A percentile compares a stretch with the other conserved stretches of the same genome.
phyloP scores from a whole-genome alignment of 2,329 filamentous ascomycete genomes.

The Aspergillaceae sp. region DNA sequence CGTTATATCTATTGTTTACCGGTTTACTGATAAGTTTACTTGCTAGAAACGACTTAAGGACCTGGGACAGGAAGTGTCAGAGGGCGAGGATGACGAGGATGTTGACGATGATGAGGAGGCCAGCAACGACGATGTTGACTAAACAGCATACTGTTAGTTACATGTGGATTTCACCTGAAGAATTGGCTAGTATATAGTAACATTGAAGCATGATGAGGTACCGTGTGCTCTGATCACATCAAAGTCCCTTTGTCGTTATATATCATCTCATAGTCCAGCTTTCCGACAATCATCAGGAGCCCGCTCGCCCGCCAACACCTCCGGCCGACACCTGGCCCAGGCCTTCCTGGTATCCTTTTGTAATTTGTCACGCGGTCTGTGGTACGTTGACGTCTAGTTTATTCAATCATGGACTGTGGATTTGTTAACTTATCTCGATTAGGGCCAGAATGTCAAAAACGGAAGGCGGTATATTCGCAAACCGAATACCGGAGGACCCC shows the following conservation, averaged over 20 bases:
- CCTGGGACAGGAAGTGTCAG: constrained; percentile 63
- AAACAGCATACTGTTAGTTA: not conserved
- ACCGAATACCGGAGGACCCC: not conserved
- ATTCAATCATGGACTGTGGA: no score
- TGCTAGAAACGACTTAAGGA: constrained; percentile 50
- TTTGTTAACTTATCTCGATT: no score
- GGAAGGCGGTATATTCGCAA: not conserved
- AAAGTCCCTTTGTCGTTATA: no score
- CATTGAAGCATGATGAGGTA: no score
- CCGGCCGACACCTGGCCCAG: no score
- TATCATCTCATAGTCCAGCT: no score
- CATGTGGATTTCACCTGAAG: no score
- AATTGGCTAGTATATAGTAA: no score
- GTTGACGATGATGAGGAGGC: constrained; percentile 48
- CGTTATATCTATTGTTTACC: not conserved
- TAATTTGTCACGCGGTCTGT: not conserved
- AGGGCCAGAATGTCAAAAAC: not conserved
- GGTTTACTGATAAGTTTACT: constrained; percentile 30
- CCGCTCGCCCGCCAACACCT: no score
- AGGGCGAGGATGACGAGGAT: constrained; percentile 61
- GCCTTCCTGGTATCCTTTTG: not conserved
- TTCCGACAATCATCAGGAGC: no score
- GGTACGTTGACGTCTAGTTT: no score
- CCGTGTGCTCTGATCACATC: no score
- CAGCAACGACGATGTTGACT: constrained; percentile 24